Conservation (phyloP, 768 basidiomycete species). For the Leccinellum albellum region DNA sequence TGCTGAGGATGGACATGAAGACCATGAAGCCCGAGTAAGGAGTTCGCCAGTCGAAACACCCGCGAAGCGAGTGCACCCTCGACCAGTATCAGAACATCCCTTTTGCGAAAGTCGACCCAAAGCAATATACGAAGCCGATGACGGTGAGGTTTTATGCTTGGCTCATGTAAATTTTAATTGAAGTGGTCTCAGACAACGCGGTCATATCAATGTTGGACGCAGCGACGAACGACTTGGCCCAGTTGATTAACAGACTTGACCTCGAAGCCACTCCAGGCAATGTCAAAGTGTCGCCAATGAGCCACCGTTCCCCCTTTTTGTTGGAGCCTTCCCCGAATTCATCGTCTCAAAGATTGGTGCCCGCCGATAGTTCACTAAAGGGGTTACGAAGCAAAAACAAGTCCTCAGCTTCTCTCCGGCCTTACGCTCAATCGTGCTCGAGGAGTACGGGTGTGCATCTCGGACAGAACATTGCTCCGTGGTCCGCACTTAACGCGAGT, state of each 20-base stretch:
- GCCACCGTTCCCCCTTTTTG: slow-evolving; percentile 20
- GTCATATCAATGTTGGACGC: slow-evolving; percentile 71
- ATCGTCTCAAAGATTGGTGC: slow-evolving; percentile 29
- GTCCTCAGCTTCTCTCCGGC: slow-evolving; percentile 47
- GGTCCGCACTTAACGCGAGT: slow-evolving; percentile 44
- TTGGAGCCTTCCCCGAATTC: slow-evolving; percentile 22
- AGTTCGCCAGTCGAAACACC: slow-evolving; percentile 30
- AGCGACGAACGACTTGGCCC: slow-evolving; percentile 75
- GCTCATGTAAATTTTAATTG: neutral
- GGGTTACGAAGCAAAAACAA: slow-evolving; percentile 34
- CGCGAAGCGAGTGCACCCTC: slow-evolving; percentile 39
- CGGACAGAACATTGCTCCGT: slow-evolving; percentile 62
- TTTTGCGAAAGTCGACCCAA: slow-evolving; percentile 46
- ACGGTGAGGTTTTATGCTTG: slow-evolving; percentile 26
- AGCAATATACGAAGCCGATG: slow-evolving; percentile 48
- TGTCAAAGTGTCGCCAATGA: slow-evolving; percentile 44
- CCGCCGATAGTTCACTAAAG: slow-evolving; percentile 37
- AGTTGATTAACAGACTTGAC: slow-evolving; percentile 76
- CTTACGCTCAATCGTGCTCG: slow-evolving; percentile 41
- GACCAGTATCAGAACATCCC: slow-evolving; percentile 66
- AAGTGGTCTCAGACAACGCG: slow-evolving; percentile 35
- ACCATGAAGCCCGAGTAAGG: neutral
- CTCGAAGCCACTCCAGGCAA: slow-evolving; percentile 72
- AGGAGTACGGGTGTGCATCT: slow-evolving; percentile 27
- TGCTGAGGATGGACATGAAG: slow-evolving; percentile 37